Conservation (phyloP, 176 grass and related monocot species). For the Avena eriantha region DNA sequence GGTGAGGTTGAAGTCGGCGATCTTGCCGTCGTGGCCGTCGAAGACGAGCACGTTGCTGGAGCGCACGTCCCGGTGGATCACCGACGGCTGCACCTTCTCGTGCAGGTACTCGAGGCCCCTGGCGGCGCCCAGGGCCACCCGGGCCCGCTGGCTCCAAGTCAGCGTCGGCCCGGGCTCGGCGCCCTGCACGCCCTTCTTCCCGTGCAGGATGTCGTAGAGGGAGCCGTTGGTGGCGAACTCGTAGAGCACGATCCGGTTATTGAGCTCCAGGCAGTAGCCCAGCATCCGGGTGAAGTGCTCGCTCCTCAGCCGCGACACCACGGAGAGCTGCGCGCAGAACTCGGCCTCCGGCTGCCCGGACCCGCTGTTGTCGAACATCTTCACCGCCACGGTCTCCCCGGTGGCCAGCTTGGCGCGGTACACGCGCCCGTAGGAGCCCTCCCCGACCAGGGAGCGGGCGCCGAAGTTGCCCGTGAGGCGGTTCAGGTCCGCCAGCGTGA, state of each 20-base stretch:
- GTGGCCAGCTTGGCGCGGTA: slow-evolving; percentile 72
- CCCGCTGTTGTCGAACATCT: slow-evolving; percentile 76
- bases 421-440: slow-evolving; percentile 93
- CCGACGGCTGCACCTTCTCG: slow-evolving; percentile 74
- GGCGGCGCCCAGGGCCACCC: slow-evolving; percentile 78
- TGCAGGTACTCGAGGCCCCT: slow-evolving; percentile 85
- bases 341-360: slow-evolving; percentile 72
- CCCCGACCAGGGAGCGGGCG: slow-evolving; percentile 70
- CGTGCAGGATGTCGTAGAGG: slow-evolving; percentile 87
- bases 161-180: slow-evolving; percentile 72
- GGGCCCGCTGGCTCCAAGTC: slow-evolving; percentile 72
- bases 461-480: slow-evolving; percentile 71
- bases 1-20: slow-evolving; percentile 92
- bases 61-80: slow-evolving; percentile 88
- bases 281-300: slow-evolving; percentile 80
- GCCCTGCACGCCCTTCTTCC: slow-evolving; percentile 90
- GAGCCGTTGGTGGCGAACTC: slow-evolving; percentile 84
- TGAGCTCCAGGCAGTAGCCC: slow-evolving; percentile 85
- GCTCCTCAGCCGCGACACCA: slow-evolving; percentile 68
- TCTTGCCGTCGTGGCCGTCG: slow-evolving; percentile 71
- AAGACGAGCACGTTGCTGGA: slow-evolving; percentile 98
- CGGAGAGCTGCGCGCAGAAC: slow-evolving; percentile 76
- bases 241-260: slow-evolving; percentile 83
- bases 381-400: slow-evolving; percentile 69
- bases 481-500: slow-evolving; percentile 75